Base-by-base conservation (phyloP, 2,329 filamentous ascomycete species). In the Phialophora verrucosa region DNA sequence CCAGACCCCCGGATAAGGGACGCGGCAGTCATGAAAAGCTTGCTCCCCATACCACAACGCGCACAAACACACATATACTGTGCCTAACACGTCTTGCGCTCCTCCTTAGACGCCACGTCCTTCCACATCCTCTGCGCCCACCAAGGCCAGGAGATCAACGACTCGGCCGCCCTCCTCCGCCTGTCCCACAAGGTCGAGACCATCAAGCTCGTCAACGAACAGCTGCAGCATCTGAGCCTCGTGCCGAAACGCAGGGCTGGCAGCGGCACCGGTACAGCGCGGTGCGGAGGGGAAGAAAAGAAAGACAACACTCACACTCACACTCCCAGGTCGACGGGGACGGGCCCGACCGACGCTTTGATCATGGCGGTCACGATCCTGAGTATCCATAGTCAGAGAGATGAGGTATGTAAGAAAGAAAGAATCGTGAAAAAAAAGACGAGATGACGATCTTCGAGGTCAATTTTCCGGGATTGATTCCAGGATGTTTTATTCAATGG, bases 281-380 rank as follows among this genome's bases (percentile, higher is more conserved):
- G 17, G 35, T 14, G 25, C 25, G 38, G 17, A 29, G 47, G 29
- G 14, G 47, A 50, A 25, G 17, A 57, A 54, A 38, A 60, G 12
- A 12, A 8, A 20, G 17, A 8, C 14, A n/a, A n/a, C 1, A 17
- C 4, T 27, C 3, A 27, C 1, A 27, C 27, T 4, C 27, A 17
- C 14, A 2, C 38, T 6, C 1, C 17, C 38, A 44, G 17, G 38
- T 20, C 38, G 17, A 17, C 5, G n/a, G 25, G 14, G 23, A 35
- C 14, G 31, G 17, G 31, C 25, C 50, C 69, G 10, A 56, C 62
- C 4, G 69, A 70, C 27, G 64, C 63, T 2, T 53, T 70, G 23
- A 55, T 70, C 50, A 70, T 70, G 65, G 61, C 66, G 6, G 62
- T 69, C 14, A 55, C 55, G 4, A 65, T 67, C 20, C 59, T 70